phyloP scores from a whole-genome alignment of 371 early-diverging fungal species.

The Mortierella sp. region DNA sequence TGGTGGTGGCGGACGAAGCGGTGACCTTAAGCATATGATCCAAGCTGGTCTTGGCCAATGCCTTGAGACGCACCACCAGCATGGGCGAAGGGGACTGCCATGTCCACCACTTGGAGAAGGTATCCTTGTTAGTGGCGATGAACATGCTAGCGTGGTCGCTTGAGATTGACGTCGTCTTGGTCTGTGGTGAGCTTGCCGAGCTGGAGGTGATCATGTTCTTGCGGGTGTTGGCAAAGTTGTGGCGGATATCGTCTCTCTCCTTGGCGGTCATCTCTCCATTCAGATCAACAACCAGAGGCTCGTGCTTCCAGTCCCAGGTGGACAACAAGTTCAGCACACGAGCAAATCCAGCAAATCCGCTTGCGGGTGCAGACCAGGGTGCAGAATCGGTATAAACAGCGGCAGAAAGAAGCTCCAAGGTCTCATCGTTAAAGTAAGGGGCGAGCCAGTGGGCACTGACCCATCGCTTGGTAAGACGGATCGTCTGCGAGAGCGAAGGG shows the following conservation, averaged over 20 bases:
- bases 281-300: constrained; percentile 85
- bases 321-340: constrained; percentile 81
- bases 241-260: constrained; percentile 63
- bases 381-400: constrained; percentile 75
- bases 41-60: constrained; percentile 76
- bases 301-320: constrained; percentile 81
- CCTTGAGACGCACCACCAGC: constrained; percentile 71
- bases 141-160: constrained; percentile 70
- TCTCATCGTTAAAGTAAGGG: constrained; percentile 70
- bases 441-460: constrained; percentile 82
- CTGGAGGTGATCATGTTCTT: constrained; percentile 36
- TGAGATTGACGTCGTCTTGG: constrained; percentile 41
- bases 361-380: constrained; percentile 74
- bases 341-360: constrained; percentile 78
- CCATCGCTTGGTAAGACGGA: constrained; percentile 92
- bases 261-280: constrained; percentile 69
- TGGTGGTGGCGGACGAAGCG: constrained; percentile 29
- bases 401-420: constrained; percentile 72
- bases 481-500: constrained; percentile 77
- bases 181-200: constrained; percentile 22
- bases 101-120: constrained; percentile 71
- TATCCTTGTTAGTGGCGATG: constrained; percentile 76
- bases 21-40: constrained; percentile 59
- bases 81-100: constrained; percentile 65
- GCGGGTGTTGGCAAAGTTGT: constrained; percentile 63